Evolutionary conservation across 495 filamentous ascomycete genomes (phyloP).

Genomic region (Wilcoxina mikolae): DNA sequence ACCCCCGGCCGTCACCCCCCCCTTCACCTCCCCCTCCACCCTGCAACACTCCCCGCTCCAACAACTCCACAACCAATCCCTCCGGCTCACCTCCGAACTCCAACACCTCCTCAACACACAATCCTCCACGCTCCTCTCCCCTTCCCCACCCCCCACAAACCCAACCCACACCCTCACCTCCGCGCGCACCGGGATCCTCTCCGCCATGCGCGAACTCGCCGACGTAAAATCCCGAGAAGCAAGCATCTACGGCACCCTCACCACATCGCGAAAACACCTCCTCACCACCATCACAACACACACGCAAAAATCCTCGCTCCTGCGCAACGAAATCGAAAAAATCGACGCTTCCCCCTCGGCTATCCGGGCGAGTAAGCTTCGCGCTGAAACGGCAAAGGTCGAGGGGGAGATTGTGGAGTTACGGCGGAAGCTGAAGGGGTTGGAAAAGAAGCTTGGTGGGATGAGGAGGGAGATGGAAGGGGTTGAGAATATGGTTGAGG

Average conservation of each 20-base stretch:
- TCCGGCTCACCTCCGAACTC: conserved; percentile 55
- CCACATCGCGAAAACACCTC: conserved; percentile 42
- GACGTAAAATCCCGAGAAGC: conserved; percentile 58
- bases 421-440: conserved; percentile 11
- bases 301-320: conserved; percentile 38
- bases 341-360: conserved; percentile 37
- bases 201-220: conserved; percentile 56
- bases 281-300: conserved; percentile 48
- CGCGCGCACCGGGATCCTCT: conserved; percentile 50
- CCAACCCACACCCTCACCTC: not conserved
- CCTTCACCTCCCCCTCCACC: conserved; percentile 13
- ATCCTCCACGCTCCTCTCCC: conserved; percentile 51
- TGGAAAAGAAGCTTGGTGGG: conserved; percentile 14
- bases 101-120: conserved; percentile 77
- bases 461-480: conserved; percentile 35
- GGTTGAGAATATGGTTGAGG: conserved; percentile 34
- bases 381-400: conserved; percentile 28
- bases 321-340: conserved; percentile 46
- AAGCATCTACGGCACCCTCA: conserved; percentile 42
- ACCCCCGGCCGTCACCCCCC: not conserved
- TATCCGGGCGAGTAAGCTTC: conserved; percentile 22
- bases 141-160: conserved; percentile 24
- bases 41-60: conserved; percentile 27
- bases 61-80: conserved; percentile 38
- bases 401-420: conserved; percentile 17